phyloP scores from a whole-genome alignment of 2,329 filamentous ascomycete genomes.

The Fusarium falciforme region DNA sequence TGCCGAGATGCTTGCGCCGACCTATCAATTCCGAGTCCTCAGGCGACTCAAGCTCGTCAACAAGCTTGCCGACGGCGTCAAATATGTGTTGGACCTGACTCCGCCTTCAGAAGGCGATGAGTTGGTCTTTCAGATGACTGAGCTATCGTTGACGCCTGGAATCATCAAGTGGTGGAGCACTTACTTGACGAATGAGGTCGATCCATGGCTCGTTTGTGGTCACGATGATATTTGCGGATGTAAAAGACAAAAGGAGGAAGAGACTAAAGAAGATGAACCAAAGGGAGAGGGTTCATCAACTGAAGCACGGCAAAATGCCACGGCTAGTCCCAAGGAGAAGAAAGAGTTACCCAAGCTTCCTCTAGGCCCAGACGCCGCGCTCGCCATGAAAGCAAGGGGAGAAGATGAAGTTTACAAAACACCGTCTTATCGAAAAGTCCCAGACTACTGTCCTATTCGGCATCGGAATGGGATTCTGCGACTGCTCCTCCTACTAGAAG shows the following conservation, averaged over 20 bases:
- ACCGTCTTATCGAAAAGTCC: conserved; percentile 52
- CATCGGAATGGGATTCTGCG: conserved; percentile 73
- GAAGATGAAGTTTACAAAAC: conserved; percentile 36
- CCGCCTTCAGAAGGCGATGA: conserved; percentile 72
- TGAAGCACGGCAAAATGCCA: not conserved
- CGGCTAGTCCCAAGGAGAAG: not conserved
- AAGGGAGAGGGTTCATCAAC: not conserved
- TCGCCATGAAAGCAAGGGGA: conserved; percentile 37
- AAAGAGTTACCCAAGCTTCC: not conserved
- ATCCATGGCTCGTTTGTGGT: conserved; percentile 49
- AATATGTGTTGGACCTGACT: conserved; percentile 72
- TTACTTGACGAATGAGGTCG: conserved; percentile 47
- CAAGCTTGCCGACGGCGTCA: conserved; percentile 56
- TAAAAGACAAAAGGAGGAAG: conserved; percentile 7
- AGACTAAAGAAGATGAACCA: not conserved
- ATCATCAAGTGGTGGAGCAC: conserved; percentile 67
- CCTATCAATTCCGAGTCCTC: conserved; percentile 53
- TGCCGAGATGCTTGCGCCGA: conserved; percentile 55
- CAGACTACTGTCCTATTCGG: conserved; percentile 73
- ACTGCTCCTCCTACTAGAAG: conserved; percentile 68
- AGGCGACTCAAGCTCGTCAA: conserved; percentile 52
- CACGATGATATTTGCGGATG: conserved; percentile 57
- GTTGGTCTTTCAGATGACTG: conserved; percentile 67
- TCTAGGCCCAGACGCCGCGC: conserved; percentile 13
- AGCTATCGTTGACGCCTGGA: conserved; percentile 67